Base-by-base conservation (phyloP, 2,329 filamentous ascomycete genomes). In the Scedosporium apiospermum region DNA sequence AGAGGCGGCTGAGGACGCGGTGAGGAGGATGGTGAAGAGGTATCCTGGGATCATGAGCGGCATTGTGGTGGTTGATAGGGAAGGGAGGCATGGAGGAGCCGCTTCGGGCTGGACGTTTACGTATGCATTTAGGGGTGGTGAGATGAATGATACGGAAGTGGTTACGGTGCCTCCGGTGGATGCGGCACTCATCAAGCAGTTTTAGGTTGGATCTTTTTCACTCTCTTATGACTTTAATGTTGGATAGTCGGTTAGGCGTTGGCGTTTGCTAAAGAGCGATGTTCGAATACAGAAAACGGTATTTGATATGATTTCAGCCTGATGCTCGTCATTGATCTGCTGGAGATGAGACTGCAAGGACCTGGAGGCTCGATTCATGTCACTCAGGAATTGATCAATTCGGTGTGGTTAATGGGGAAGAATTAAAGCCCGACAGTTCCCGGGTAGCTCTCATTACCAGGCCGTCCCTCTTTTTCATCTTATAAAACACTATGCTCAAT, bases 61-160 rank as follows among this genome's bases (percentile, higher is more conserved):
- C 0, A 69, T 84, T 2, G 80, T 84, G 0, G 81, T 84, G 5
- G 77, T 82, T 6, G 72, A 81, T 65, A 77, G 68, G 27, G 68
- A 75, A 59, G 82, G 81, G 0, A 71, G 77, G 51, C 80, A 84
- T 53, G 82, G 76, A 0, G 82, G 71, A 1, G 82, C 82, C 0
- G 81, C 72, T 0, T 82, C 79, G 1, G 80, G 80, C 0, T 84
- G 82, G 82, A 78, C 74, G 0, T 84, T 84, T 65, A 81, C 78
- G 3, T 84, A 84, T 65, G 72, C 81, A 0, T 82, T 77, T 65
- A 71, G 81, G 3, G 78, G 78, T 3, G 77, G 76, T 0, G 66
- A 64, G 6, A 83, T 84, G 81, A 70, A 73, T 18, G 72, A 72
- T 44, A 76, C 79, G 0, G 67, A 73, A 53, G 79, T 81, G 1